A percentile compares a stretch with the other conserved stretches of the same genome.
These are phyloP conservation scores for Alloascoidea africana DNA, from an alignment of 805 yeast genomes.

Conservation along the genomic window DNA sequence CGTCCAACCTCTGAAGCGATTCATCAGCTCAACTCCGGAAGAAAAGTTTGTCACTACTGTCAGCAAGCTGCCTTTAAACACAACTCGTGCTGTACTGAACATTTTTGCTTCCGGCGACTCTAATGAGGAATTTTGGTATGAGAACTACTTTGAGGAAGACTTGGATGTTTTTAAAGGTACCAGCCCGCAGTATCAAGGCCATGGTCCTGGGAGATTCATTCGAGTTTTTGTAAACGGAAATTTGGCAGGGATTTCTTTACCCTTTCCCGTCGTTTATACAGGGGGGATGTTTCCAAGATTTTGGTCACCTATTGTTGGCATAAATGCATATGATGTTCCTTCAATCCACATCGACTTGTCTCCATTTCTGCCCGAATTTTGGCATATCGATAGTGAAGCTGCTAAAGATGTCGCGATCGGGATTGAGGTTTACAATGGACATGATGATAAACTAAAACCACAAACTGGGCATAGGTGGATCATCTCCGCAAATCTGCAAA, in stretches of 20 bases:
- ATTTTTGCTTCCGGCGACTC: constrained; percentile 62
- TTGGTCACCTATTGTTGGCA: constrained; percentile 72
- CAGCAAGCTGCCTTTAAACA: constrained; percentile 29
- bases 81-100: constrained; percentile 41
- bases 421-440: constrained; percentile 28
- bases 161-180: no score
- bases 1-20: constrained; percentile 11
- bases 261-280: constrained; percentile 62
- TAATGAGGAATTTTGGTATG: constrained; percentile 76
- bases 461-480: constrained; percentile 14
- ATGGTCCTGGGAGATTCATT: constrained; percentile 30
- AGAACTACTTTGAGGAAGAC: constrained; percentile 24
- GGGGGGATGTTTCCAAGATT: constrained; percentile 72
- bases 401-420: constrained; percentile 24
- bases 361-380: constrained; percentile 51
- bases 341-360: constrained; percentile 60
- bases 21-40: constrained; percentile 1
- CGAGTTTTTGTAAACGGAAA: constrained; percentile 45
- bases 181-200: no score
- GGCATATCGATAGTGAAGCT: constrained; percentile 36
- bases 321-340: constrained; percentile 58
- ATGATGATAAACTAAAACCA: constrained; percentile 4
- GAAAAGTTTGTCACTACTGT: constrained; percentile 24
- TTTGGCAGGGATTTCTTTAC: constrained; percentile 45
- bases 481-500: constrained; percentile 15